phyloP scores from a whole-genome alignment of 208 protist species.

The Trypanosoma rangeli region DNA sequence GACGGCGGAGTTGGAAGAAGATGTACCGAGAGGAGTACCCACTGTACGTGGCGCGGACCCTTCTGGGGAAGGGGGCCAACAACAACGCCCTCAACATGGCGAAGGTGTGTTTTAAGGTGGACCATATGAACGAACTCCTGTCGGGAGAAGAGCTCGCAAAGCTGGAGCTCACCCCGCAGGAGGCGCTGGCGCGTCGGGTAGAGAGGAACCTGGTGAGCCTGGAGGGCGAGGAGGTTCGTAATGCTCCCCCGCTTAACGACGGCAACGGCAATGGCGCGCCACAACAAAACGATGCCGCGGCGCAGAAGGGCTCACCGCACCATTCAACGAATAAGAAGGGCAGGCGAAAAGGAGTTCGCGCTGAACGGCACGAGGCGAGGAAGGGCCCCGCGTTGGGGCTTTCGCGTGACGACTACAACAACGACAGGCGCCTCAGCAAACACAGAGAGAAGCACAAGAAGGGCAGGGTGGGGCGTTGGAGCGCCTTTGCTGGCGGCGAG shows the following conservation, averaged over 20 bases:
- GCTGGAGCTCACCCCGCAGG: constrained; percentile 53
- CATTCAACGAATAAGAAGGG: too few relatives aligned
- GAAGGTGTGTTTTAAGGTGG: constrained; percentile 51
- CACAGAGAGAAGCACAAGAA: constrained; percentile 80
- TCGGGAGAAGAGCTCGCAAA: constrained; percentile 46
- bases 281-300: too few relatives aligned
- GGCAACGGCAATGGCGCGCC: not conserved
- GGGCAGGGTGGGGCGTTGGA: constrained; percentile 47
- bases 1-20: constrained; percentile 62
- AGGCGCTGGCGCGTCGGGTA: constrained; percentile 42
- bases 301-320: too few relatives aligned
- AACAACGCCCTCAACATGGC: constrained; percentile 67
- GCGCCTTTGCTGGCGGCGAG: constrained; percentile 24
- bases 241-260: not conserved
- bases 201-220: constrained; percentile 38
- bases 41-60: constrained; percentile 49
- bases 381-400: constrained; percentile 26
- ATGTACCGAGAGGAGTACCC: constrained; percentile 73
- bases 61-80: constrained; percentile 36
- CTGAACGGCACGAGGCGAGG: not conserved
- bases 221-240: constrained; percentile 28
- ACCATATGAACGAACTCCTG: constrained; percentile 43
- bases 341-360: too few relatives aligned
- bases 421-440: constrained; percentile 42
- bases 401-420: constrained; percentile 60